Conservation (phyloP, 148 eudicot genomes). For the Nepenthes gracilis region DNA sequence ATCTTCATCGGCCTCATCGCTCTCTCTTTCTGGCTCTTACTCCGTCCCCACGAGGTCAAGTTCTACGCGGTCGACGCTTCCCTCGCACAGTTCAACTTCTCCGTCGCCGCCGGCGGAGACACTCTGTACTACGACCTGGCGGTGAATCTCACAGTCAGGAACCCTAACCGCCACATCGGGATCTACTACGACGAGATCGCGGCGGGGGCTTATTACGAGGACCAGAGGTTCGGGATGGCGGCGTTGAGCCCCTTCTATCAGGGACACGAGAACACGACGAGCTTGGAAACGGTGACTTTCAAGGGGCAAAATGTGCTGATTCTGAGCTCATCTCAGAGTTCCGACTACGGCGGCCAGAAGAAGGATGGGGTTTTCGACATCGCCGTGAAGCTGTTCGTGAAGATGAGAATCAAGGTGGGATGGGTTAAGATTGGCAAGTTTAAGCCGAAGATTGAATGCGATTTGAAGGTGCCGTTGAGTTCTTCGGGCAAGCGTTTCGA, state of each 20-base stretch:
- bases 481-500: conserved; percentile 18
- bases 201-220: conserved; percentile 26
- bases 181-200: conserved; percentile 41
- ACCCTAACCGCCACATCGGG: conserved; percentile 35
- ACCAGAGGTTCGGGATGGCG: conserved; percentile 19
- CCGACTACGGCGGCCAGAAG: conserved; percentile 16
- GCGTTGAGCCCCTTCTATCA: conserved; percentile 29
- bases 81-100: conserved; percentile 42
- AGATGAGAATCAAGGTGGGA: conserved; percentile 24
- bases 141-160: conserved; percentile 25
- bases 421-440: conserved; percentile 17
- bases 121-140: conserved; percentile 35
- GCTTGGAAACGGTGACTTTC: conserved; percentile 8
- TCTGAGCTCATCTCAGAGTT: conserved; percentile 8
- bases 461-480: conserved; percentile 38
- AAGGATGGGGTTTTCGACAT: conserved; percentile 24
- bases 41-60: conserved; percentile 57
- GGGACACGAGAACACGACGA: conserved; percentile 29
- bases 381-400: conserved; percentile 33
- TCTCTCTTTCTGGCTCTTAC: conserved; percentile 41
- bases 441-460: conserved; percentile 25
- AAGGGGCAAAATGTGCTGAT: conserved; percentile 17
- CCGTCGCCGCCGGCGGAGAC: conserved; percentile 17
- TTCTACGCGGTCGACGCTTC: conserved; percentile 50
- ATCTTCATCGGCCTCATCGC: conserved; percentile 23